Conservation (phyloP, 2,329 filamentous ascomycete species). For the Aspergillus puulaauensis region DNA sequence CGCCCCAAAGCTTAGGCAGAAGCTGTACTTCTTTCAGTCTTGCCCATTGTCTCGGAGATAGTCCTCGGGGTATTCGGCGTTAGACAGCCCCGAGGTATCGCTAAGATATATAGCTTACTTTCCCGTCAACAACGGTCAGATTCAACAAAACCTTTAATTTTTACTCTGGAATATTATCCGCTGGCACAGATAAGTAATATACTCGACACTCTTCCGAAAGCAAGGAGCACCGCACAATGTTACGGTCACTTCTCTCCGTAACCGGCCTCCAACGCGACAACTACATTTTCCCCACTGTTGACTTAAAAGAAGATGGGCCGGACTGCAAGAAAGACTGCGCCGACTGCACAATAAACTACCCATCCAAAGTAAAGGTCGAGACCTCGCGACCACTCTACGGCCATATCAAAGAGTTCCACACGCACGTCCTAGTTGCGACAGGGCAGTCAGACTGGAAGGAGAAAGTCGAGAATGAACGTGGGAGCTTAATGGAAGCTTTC, state of each 20-base stretch:
- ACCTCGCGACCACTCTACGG: slow-evolving; percentile 32
- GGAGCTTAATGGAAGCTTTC: slow-evolving; percentile 52
- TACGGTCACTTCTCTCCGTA: slow-evolving; percentile 33
- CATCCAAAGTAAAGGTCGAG: slow-evolving; percentile 37
- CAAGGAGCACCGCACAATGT: slow-evolving; percentile 19
- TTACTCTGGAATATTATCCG: not conserved
- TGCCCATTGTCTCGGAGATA: not conserved
- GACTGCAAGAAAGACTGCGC: slow-evolving; percentile 38
- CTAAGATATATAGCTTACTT: not conserved
- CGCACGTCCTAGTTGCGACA: slow-evolving; percentile 40
- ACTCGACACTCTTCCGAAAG: not conserved
- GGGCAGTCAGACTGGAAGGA: slow-evolving; percentile 39
- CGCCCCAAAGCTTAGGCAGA: too few species aligned
- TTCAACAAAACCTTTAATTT: not conserved
- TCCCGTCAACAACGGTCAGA: not conserved
- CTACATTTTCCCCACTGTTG: slow-evolving; percentile 39
- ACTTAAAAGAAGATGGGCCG: slow-evolving; percentile 32
- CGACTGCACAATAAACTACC: slow-evolving; percentile 37
- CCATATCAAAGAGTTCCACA: slow-evolving; percentile 35
- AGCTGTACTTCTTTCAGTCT: too few species aligned
- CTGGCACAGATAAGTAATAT: too few species aligned
- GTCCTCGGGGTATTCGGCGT: not conserved
- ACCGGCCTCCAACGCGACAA: slow-evolving; percentile 21
- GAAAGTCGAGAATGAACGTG: slow-evolving; percentile 37
- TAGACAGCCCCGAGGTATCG: not conserved